Percentiles rank a stretch among this genome's conserved stretches.
Evolutionary conservation across 2,329 filamentous ascomycete genomes (phyloP).

Genomic region (Fusarium robinianum): DNA sequence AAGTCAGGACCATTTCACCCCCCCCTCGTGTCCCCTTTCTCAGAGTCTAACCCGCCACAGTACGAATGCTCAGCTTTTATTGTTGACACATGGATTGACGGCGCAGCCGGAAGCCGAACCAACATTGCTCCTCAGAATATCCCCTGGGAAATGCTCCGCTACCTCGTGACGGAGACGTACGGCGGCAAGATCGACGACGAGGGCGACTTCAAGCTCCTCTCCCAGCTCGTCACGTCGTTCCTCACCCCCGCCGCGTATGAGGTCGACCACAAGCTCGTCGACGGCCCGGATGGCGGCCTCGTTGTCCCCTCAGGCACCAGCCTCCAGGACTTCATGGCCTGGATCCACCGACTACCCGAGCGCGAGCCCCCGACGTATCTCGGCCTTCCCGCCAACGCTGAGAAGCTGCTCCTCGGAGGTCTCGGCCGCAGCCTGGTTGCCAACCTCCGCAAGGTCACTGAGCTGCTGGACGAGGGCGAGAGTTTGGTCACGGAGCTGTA

Average conservation of each 20-base stretch:
- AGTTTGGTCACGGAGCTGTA: slow-evolving; percentile 74
- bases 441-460: slow-evolving; percentile 82
- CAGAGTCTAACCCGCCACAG: slow-evolving; percentile 48
- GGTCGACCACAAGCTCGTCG: slow-evolving; percentile 86
- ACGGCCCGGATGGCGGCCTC: slow-evolving; percentile 65
- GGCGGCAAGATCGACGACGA: slow-evolving; percentile 97
- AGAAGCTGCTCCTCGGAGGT: slow-evolving; percentile 90
- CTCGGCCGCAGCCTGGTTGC: slow-evolving; percentile 83
- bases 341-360: slow-evolving; percentile 92
- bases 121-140: slow-evolving; percentile 94
- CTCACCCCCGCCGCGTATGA: slow-evolving; percentile 91
- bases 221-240: slow-evolving; percentile 73
- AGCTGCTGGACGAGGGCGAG: slow-evolving; percentile 91
- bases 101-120: slow-evolving; percentile 78
- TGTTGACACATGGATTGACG: slow-evolving; percentile 92
- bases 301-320: slow-evolving; percentile 79
- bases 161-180: slow-evolving; percentile 90
- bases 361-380: slow-evolving; percentile 95
- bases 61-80: slow-evolving; percentile 98
- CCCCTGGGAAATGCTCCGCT: slow-evolving; percentile 94
- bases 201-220: slow-evolving; percentile 76
- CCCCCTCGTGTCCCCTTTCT: neutral
- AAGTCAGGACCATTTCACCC: slow-evolving; percentile 52
- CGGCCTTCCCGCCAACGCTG: slow-evolving; percentile 90
- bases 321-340: slow-evolving; percentile 83